A percentile compares a stretch with the other conserved stretches of the same genome.
Evolutionary conservation across 257 asterid genomes (phyloP).

Genomic region (Solanum neorickii): DNA sequence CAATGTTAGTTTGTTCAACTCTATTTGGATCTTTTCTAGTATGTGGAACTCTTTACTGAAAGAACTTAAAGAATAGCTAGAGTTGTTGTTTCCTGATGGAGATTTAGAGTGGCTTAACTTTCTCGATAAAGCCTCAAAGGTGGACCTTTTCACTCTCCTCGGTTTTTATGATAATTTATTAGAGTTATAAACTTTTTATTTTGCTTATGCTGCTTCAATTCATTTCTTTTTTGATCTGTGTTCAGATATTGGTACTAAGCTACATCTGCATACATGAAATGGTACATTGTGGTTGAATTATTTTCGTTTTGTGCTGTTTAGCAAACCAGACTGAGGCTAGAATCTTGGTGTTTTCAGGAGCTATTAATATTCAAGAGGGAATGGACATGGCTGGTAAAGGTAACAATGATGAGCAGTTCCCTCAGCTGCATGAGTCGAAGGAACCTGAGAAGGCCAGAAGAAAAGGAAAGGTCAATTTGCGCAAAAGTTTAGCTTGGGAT

Average conservation of each 20-base stretch:
- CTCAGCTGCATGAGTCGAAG: slow-evolving; percentile 38
- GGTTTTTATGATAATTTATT: neutral
- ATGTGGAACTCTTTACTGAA: neutral
- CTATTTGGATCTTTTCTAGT: neutral
- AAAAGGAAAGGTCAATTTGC: slow-evolving; percentile 64
- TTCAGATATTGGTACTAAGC: neutral
- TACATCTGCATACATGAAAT: neutral
- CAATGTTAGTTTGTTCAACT: neutral
- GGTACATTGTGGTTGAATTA: neutral
- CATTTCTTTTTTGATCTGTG: neutral
- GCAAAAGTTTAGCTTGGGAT: slow-evolving; percentile 96
- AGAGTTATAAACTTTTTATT: neutral
- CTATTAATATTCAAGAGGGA: slow-evolving; percentile 16
- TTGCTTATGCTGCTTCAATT: neutral
- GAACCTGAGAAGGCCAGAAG: slow-evolving; percentile 39
- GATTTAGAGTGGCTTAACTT: neutral
- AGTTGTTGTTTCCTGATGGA: neutral
- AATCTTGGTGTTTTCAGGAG: slow-evolving; percentile 8
- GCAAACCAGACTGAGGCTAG: slow-evolving; percentile 13
- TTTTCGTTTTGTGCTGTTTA: slow-evolving; percentile 9
- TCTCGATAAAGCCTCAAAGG: neutral
- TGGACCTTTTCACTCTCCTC: neutral
- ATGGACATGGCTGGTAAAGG: slow-evolving; percentile 4
- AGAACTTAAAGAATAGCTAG: neutral
- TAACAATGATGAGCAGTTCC: slow-evolving; percentile 20